Percentiles rank a stretch among this genome's conserved stretches.
phyloP scores from a whole-genome alignment of 805 yeast species.

The Saccharomyces jurei region DNA sequence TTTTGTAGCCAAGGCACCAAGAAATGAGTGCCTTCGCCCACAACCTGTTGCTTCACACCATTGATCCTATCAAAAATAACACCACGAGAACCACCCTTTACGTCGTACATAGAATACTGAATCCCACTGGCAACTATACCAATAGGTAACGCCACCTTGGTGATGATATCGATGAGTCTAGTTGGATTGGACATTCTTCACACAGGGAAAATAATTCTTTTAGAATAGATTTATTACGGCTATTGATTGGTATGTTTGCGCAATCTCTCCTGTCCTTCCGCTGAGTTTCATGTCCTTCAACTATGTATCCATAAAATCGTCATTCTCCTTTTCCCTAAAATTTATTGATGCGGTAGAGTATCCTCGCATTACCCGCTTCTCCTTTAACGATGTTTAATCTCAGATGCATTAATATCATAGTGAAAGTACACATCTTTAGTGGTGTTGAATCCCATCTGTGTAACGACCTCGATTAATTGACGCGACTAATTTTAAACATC shows the following conservation, averaged over 20 bases:
- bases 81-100: conserved; percentile 92
- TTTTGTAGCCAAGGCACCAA: conserved; percentile 92
- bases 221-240: background rate
- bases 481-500: background rate
- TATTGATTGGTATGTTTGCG: background rate
- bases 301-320: background rate
- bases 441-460: background rate
- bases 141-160: conserved; percentile 55
- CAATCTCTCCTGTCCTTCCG: background rate
- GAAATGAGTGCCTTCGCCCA: conserved; percentile 97
- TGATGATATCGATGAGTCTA: conserved; percentile 22
- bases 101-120: conserved; percentile 85
- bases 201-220: background rate
- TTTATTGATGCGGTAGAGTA: background rate
- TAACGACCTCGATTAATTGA: background rate
- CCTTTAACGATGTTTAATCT: background rate
- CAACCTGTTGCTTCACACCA: conserved; percentile 82
- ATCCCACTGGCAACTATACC: conserved; percentile 64
- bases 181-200: background rate
- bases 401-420: background rate
- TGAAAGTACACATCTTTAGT: background rate
- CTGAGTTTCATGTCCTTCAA: background rate
- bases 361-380: background rate
- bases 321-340: background rate
- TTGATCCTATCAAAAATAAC: conserved; percentile 85